Evolutionary conservation across 176 grass and related monocot genomes (phyloP).

Genomic region (Ensete ventricosum): DNA sequence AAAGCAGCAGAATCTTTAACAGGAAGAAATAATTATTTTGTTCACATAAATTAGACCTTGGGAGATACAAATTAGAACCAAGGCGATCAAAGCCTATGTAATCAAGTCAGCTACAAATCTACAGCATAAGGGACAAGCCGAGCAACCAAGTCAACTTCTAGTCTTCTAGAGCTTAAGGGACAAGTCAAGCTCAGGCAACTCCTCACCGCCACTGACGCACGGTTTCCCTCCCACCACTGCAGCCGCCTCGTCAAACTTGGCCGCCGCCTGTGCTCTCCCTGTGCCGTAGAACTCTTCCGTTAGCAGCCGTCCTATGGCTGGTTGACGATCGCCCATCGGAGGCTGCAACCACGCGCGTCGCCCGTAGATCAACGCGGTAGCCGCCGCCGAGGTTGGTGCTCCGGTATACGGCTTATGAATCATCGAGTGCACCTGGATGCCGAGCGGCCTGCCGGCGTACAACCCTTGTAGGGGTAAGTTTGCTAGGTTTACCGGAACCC

Average conservation of each 20-base stretch:
- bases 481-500: background rate
- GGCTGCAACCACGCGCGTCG: background rate
- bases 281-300: background rate
- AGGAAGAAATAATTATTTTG: too few species aligned
- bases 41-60: too few species aligned
- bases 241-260: background rate
- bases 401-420: background rate
- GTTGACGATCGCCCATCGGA: background rate
- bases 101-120: background rate
- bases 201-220: background rate
- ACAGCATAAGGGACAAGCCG: too few species aligned
- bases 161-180: background rate
- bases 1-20: too few species aligned
- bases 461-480: background rate
- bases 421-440: background rate
- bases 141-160: background rate
- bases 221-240: background rate
- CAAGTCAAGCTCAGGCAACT: background rate
- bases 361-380: background rate
- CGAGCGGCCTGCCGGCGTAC: constrained; percentile 1
- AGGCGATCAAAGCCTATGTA: background rate
- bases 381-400: too few species aligned
- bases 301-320: background rate
- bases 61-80: too few species aligned
- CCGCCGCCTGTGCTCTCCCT: background rate